Base-by-base conservation (phyloP, 83 land plant species). In the Diphasiastrum complanatum region DNA sequence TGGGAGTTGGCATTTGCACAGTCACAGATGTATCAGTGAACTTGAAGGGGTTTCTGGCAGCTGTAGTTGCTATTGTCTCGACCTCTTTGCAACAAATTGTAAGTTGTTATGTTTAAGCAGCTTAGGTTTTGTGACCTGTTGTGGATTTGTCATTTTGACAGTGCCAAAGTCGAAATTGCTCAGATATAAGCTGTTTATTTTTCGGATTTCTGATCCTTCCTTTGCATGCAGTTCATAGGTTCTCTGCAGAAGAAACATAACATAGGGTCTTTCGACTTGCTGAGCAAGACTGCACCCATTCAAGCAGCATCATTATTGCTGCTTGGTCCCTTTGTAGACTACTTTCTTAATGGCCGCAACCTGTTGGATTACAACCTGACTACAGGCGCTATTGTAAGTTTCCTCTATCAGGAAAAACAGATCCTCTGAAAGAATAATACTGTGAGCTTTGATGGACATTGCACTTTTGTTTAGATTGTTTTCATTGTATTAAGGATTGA, bases 61-160 rank as follows among this genome's bases (percentile, higher is more conserved):
- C 59, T 14, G 59, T 55, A 6, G 27, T n/a, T n/a, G n/a, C n/a
- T n/a, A n/a, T n/a, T n/a, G n/a, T n/a, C n/a, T n/a, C n/a, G n/a
- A n/a, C n/a, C 31, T 20, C 59, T 27, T 55, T 55, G 59, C 59
- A 55, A 32, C 59, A 55, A 30, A 55, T 55, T 11, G 59, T 55
- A 55, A 55, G 59, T 20, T 26, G n/a, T n/a, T n/a, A n/a, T n/a
- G n/a, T n/a, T n/a, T n/a, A n/a, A n/a, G n/a, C n/a, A n/a, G n/a
- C 45, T 41, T 1, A 41, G 12, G 1, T 41, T 41, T 14, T 1
- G 45, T 0, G n/a, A 41, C n/a, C n/a, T 14, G 0, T 41, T 41
- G 12, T 14, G 18, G 45, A 14, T 41, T 18, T 41, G 45, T 41
- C n/a, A 41, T 41, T 18, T 41, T 41, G n/a, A n/a, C n/a, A 41